Base-by-base conservation (phyloP, 805 yeast genomes). In the Yamadazyma sp. region DNA sequence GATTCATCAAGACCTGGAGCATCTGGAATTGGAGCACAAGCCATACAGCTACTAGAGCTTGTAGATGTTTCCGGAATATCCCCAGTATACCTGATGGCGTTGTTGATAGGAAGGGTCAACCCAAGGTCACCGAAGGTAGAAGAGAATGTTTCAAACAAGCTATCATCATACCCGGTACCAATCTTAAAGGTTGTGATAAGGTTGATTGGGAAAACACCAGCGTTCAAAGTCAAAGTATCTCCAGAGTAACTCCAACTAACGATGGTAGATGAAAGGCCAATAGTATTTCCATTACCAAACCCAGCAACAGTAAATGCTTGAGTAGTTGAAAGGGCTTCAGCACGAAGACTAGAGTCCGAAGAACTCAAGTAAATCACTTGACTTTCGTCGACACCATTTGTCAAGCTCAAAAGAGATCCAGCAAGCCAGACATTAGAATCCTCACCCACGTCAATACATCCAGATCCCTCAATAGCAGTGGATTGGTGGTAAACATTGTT, bases 231-330 rank as follows among this genome's bases (percentile, higher is more conserved):
- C 44, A 59, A 53, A 10, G 48, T 38, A 32, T 58, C 60, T 13
- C 50, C 45, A 3, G 12, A 21, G 33, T 50, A 37, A 21, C 23
- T 7, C 33, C 49, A 40, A 28, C 26, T 11, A 13, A 15, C 33
- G 17, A 31, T 17, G 15, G 34, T 20, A 18, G 43, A 28, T 3
- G 50, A 18, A 17, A 28, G 21, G 17, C 39, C 32, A 25, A 55
- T 40, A 19, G 32, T 29, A 28, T 57, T 54, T 13, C 58, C 55
- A 28, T 39, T 37, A 42, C 62, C 60, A 32, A 46, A 57, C 14
- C 60, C 60, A 30, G 48, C 45, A 27, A 57, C 60, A 24, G 41
- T 47, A 32, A 40, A 44, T 6, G 59, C 45, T 28, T 44, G 53
- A 36, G 21, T 47, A 42, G 30, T 53, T 55, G 36, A 39, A 30